Conservation (phyloP, 2,329 filamentous ascomycete species). For the Ophiostoma sp. region DNA sequence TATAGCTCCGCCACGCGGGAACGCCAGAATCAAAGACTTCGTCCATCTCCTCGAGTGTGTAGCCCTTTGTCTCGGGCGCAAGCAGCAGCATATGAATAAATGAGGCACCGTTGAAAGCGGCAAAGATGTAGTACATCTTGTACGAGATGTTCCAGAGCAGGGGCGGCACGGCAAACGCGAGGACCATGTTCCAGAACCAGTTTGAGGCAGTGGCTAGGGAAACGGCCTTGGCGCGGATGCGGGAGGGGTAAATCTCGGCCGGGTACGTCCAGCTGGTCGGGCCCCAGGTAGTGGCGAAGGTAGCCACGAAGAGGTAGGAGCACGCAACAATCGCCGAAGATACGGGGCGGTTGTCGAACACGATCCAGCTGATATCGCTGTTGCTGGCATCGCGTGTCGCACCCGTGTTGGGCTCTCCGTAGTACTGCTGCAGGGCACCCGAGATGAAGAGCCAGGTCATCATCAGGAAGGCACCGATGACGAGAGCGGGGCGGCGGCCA, state of each 20-base stretch:
- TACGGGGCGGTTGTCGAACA: constrained; percentile 46
- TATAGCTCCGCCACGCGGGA: constrained; percentile 52
- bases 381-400: constrained; percentile 38
- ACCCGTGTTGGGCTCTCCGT: constrained; percentile 47
- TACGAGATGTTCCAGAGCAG: constrained; percentile 47
- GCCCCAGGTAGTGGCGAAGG: constrained; percentile 55
- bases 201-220: constrained; percentile 40
- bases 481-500: constrained; percentile 52
- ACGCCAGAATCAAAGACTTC: constrained; percentile 60
- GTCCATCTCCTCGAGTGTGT: constrained; percentile 72
- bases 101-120: constrained; percentile 62
- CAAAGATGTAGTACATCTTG: constrained; percentile 64
- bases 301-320: constrained; percentile 68
- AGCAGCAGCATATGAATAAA: constrained; percentile 63
- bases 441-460: constrained; percentile 58
- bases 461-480: constrained; percentile 54
- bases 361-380: constrained; percentile 53
- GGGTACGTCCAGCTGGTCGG: constrained; percentile 48
- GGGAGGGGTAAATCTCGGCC: constrained; percentile 43
- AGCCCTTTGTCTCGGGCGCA: constrained; percentile 63
- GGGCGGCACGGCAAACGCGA: constrained; percentile 50
- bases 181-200: constrained; percentile 48
- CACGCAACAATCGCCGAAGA: constrained; percentile 62
- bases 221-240: constrained; percentile 43
- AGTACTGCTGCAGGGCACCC: constrained; percentile 54